phyloP scores from a whole-genome alignment of 2,329 filamentous ascomycete species.

The Trichoderma atroviride region DNA sequence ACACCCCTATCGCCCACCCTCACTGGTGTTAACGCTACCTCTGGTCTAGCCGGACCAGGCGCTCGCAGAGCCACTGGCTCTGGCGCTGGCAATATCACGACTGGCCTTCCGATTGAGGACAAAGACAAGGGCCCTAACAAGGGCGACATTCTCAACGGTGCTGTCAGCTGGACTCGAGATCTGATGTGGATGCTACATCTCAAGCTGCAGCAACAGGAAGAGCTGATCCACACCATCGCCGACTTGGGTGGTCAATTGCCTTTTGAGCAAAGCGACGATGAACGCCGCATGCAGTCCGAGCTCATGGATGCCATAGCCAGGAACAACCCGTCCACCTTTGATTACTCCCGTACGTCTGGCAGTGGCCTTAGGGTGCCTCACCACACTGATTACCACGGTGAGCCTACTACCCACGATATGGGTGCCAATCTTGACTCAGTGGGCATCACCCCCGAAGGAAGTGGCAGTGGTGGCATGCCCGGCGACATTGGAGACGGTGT shows the following conservation, averaged over 20 bases:
- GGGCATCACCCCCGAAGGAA: constrained; percentile 46
- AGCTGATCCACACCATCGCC: constrained; percentile 74
- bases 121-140: constrained; percentile 99
- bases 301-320: constrained; percentile 83
- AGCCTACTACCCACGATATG: constrained; percentile 59
- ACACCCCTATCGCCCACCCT: constrained; percentile 85
- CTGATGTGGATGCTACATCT: constrained; percentile 95
- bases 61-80: constrained; percentile 76
- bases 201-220: constrained; percentile 87
- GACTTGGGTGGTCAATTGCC: constrained; percentile 75
- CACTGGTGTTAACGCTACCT: constrained; percentile 76
- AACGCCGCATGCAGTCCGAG: constrained; percentile 93
- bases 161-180: constrained; percentile 95
- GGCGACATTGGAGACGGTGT: constrained; percentile 55
- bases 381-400: constrained; percentile 88
- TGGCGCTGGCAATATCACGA: constrained; percentile 80
- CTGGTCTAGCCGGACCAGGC: constrained; percentile 80
- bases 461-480: constrained; percentile 41
- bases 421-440: constrained; percentile 43
- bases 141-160: constrained; percentile 95
- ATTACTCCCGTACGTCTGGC: constrained; percentile 81
- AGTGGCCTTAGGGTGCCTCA: constrained; percentile 88
- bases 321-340: constrained; percentile 74
- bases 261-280: constrained; percentile 85
- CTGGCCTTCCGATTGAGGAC: constrained; percentile 88